Conservation (phyloP, 768 basidiomycete genomes). For the Mycena albidolilacea region DNA sequence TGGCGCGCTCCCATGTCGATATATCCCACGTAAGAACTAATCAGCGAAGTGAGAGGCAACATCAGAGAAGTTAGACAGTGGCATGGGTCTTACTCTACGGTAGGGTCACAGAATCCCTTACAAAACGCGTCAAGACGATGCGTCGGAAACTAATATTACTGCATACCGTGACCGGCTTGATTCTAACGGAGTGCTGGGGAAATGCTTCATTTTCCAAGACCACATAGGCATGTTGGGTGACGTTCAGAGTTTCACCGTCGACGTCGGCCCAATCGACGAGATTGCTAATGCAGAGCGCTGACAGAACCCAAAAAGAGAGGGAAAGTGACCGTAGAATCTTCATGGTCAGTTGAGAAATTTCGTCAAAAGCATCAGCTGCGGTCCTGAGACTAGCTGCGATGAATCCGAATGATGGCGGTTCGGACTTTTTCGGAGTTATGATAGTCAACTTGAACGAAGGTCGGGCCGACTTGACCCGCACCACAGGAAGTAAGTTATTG, state of each 20-base stretch:
- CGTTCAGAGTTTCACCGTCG: neutral
- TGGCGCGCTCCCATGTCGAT: slow-evolving; percentile 64
- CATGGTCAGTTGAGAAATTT: neutral
- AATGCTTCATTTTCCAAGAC: slow-evolving; percentile 23
- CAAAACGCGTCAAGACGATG: neutral
- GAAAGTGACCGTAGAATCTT: neutral
- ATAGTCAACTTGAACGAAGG: no score
- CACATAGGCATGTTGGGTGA: neutral
- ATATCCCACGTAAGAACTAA: slow-evolving; percentile 61
- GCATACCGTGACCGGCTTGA: slow-evolving; percentile 13
- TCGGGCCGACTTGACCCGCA: no score
- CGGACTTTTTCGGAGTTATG: no score
- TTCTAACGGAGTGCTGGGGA: slow-evolving; percentile 29
- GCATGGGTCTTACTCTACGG: slow-evolving; percentile 12
- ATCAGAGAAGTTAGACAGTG: neutral
- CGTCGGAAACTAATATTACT: neutral
- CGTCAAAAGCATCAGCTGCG: no score
- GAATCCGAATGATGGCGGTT: no score
- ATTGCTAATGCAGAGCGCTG: neutral
- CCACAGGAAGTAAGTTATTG: no score
- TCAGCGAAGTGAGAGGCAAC: neutral
- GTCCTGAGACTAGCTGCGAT: no score
- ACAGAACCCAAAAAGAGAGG: neutral
- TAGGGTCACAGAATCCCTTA: slow-evolving; percentile 24
- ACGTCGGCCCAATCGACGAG: neutral